Percentiles rank a stretch among this genome's conserved stretches.
These are phyloP conservation scores for Exophiala lecanii-corni DNA, from an alignment of 2,329 filamentous ascomycete genomes.

Conservation along the genomic window DNA sequence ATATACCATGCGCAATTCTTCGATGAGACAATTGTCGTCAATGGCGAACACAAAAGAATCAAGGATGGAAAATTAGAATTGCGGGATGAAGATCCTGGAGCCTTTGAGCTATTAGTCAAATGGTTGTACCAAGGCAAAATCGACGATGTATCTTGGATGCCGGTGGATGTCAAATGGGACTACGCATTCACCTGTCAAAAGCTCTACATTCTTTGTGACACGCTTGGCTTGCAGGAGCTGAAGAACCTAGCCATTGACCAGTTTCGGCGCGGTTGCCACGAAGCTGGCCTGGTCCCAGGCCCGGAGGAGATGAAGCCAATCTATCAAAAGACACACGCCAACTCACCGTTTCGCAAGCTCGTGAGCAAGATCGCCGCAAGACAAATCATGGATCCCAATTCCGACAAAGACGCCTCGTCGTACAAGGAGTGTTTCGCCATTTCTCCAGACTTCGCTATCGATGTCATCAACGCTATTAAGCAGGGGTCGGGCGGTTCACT, in stretches of 20 bases:
- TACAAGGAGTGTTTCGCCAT: constrained; percentile 49
- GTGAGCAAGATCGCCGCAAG: constrained; percentile 52
- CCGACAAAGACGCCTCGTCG: constrained; percentile 44
- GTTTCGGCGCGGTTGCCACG: constrained; percentile 47
- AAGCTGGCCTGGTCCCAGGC: constrained; percentile 50
- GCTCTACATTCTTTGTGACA: constrained; percentile 50
- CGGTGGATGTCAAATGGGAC: constrained; percentile 48
- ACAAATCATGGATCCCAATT: constrained; percentile 54
- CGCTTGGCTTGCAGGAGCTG: constrained; percentile 46
- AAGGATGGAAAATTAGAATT: constrained; percentile 42
- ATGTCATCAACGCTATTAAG: constrained; percentile 50
- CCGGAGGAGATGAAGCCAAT: constrained; percentile 52
- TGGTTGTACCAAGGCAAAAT: constrained; percentile 54
- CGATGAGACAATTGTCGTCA: constrained; percentile 33
- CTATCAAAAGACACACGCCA: constrained; percentile 42
- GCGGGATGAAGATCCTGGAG: constrained; percentile 45
- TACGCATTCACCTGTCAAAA: constrained; percentile 52
- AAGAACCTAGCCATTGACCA: constrained; percentile 53
- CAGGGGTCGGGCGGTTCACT: constrained; percentile 46
- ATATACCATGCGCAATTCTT: constrained; percentile 49
- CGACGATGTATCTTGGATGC: constrained; percentile 45
- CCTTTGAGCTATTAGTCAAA: constrained; percentile 52
- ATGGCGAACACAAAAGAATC: constrained; percentile 29
- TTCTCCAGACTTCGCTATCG: constrained; percentile 49
- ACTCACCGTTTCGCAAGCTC: constrained; percentile 46